Evolutionary conservation across 768 basidiomycete genomes (phyloP).

Genomic region (Trametes maxima): DNA sequence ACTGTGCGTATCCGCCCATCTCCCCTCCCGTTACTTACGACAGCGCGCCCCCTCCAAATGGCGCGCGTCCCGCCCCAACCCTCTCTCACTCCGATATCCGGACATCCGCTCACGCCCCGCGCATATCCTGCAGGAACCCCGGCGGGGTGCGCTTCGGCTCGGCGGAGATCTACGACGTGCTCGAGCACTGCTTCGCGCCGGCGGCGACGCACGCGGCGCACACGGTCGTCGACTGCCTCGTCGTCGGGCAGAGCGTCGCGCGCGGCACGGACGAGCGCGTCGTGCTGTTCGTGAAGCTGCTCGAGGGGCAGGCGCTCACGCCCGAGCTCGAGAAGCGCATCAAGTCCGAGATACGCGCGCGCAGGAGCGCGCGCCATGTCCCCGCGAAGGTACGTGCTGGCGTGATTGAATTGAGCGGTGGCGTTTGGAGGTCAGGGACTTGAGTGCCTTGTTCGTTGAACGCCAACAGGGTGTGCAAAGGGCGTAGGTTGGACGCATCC

Average conservation of each 20-base stretch:
- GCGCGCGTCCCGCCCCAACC: neutral
- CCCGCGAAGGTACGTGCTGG: slow-evolving; percentile 59
- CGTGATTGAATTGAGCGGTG: neutral
- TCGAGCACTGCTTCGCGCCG: slow-evolving; percentile 63
- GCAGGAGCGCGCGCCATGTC: slow-evolving; percentile 75
- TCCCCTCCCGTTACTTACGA: neutral
- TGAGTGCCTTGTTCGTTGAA: too few species aligned
- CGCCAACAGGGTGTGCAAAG: too few species aligned
- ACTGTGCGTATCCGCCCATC: slow-evolving; percentile 47
- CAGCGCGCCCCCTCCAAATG: slow-evolving; percentile 2
- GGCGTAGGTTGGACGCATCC: too few species aligned
- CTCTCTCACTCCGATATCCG: too few species aligned
- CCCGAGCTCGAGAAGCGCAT: slow-evolving; percentile 56
- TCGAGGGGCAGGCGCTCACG: slow-evolving; percentile 50
- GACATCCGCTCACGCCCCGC: slow-evolving; percentile 11
- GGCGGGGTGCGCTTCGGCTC: slow-evolving; percentile 84
- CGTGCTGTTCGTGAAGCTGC: slow-evolving; percentile 71
- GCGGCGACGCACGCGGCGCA: slow-evolving; percentile 43
- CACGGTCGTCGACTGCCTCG: slow-evolving; percentile 60
- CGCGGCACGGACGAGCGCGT: slow-evolving; percentile 74
- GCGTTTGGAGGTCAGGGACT: neutral
- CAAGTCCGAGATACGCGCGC: slow-evolving; percentile 59
- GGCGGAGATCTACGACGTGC: slow-evolving; percentile 78
- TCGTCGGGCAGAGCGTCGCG: slow-evolving; percentile 69
- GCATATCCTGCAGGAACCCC: slow-evolving; percentile 56